Evolutionary conservation across 306 rosid genomes (phyloP).

Genomic region (Arachis stenosperma): DNA sequence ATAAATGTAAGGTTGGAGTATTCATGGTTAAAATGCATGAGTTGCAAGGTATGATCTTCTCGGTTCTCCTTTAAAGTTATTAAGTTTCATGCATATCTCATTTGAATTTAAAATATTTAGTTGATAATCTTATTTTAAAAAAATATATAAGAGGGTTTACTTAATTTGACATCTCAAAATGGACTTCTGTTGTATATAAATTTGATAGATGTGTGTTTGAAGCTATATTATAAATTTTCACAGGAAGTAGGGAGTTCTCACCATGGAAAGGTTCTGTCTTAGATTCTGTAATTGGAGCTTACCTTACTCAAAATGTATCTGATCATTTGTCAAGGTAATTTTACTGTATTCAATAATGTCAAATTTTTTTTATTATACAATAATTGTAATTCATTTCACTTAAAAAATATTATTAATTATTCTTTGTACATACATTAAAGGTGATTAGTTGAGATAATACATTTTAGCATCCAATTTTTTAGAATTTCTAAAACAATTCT

Average conservation of each 20-base stretch:
- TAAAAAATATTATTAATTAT: too few species aligned
- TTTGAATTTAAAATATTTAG: too few species aligned
- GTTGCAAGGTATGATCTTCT: conserved; percentile 25
- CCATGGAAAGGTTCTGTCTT: conserved; percentile 47
- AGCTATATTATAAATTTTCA: not conserved
- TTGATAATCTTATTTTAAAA: too few species aligned
- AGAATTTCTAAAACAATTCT: too few species aligned
- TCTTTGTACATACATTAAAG: too few species aligned
- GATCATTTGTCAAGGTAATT: conserved; percentile 43
- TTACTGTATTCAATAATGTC: not conserved
- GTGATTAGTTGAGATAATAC: too few species aligned
- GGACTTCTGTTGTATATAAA: too few species aligned
- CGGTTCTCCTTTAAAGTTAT: too few species aligned
- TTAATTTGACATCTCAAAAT: too few species aligned
- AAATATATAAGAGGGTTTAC: not conserved
- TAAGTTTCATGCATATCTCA: too few species aligned
- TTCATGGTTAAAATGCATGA: conserved; percentile 4
- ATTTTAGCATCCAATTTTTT: too few species aligned
- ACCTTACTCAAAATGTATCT: conserved; percentile 41
- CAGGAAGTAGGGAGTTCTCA: conserved; percentile 36
- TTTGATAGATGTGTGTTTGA: not conserved
- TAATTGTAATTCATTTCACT: too few species aligned
- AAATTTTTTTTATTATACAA: not conserved
- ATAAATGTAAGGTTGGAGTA: not conserved
- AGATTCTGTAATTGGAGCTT: conserved; percentile 45